Base-by-base conservation (phyloP, 768 basidiomycete species). In the Pleurotus salmoneostramineus region DNA sequence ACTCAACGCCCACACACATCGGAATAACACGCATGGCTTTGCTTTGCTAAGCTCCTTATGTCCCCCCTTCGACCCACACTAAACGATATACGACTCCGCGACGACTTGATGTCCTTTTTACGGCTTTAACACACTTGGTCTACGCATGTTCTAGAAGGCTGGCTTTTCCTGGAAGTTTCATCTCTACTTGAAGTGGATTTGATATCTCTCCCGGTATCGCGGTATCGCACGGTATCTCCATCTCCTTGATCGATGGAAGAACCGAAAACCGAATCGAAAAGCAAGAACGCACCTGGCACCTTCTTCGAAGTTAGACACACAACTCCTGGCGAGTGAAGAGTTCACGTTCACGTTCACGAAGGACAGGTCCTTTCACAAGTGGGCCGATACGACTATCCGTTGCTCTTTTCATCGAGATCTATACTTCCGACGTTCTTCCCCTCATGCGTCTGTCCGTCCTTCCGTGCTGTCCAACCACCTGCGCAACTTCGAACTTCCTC, bases 231-330 rank as follows among this genome's bases (percentile, higher is more conserved):
- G 70, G 66, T 63, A 62, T 72, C 72, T 78, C 70, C 77, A 62
- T 72, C 72, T 78, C 70, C 77, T 76, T 70, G 77, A 79, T 79
- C 73, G 75, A 78, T 79, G 67, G 71, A 66, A 65, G n/a, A n/a
- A n/a, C n/a, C n/a, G n/a, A n/a, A n/a, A n/a, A n/a, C n/a, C n/a
- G n/a, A n/a, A n/a, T n/a, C n/a, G n/a, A n/a, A n/a, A n/a, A n/a
- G n/a, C n/a, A n/a, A n/a, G n/a, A n/a, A n/a, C n/a, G n/a, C n/a
- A n/a, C n/a, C n/a, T n/a, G n/a, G n/a, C n/a, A n/a, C n/a, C n/a
- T n/a, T n/a, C n/a, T n/a, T n/a, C n/a, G n/a, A n/a, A n/a, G n/a
- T n/a, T n/a, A n/a, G 8, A 10, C 8, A 49, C 27, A 55, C 21
- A 44, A 55, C 52, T 55, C 52, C 52, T 17, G 37, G 52, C 52